phyloP scores from a whole-genome alignment of 2,329 filamentous ascomycete genomes.

The Chrysoporthe deuterocubensis region DNA sequence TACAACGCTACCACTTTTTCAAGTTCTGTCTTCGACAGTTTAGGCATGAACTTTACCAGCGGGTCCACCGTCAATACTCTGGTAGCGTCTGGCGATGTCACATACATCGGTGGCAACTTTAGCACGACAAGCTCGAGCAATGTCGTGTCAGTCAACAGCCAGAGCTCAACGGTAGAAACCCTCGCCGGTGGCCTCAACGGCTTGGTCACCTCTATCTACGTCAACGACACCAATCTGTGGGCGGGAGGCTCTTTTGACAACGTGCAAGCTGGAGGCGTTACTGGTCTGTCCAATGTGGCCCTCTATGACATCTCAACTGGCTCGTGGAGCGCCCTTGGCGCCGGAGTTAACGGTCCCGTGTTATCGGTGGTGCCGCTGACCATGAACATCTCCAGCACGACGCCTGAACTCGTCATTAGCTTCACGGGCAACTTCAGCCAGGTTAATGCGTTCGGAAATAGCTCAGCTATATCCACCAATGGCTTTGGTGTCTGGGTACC shows the following conservation, averaged over 20 bases:
- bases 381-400: constrained; percentile 74
- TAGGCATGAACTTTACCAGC: constrained; percentile 70
- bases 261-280: constrained; percentile 62
- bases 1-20: constrained; percentile 67
- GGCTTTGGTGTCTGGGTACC: constrained; percentile 94
- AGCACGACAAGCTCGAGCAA: constrained; percentile 70
- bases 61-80: constrained; percentile 74
- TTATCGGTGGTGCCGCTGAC: constrained; percentile 73
- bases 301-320: constrained; percentile 72
- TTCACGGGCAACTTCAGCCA: constrained; percentile 80
- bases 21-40: constrained; percentile 74
- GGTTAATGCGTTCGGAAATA: constrained; percentile 69
- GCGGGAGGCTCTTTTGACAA: constrained; percentile 85
- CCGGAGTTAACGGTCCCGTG: constrained; percentile 83
- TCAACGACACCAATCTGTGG: constrained; percentile 70
- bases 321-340: constrained; percentile 78
- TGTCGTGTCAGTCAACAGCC: constrained; percentile 73
- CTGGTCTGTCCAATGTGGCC: constrained; percentile 76
- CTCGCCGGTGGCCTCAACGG: constrained; percentile 78
- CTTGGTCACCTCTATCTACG: constrained; percentile 72
- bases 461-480: constrained; percentile 62
- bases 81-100: constrained; percentile 63
- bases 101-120: constrained; percentile 86
- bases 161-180: constrained; percentile 63
- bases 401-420: constrained; percentile 74